A percentile compares a stretch with the other conserved stretches of the same genome.
Conservation (phyloP, 345 rosid species). For the Cardamine resedifolia region DNA sequence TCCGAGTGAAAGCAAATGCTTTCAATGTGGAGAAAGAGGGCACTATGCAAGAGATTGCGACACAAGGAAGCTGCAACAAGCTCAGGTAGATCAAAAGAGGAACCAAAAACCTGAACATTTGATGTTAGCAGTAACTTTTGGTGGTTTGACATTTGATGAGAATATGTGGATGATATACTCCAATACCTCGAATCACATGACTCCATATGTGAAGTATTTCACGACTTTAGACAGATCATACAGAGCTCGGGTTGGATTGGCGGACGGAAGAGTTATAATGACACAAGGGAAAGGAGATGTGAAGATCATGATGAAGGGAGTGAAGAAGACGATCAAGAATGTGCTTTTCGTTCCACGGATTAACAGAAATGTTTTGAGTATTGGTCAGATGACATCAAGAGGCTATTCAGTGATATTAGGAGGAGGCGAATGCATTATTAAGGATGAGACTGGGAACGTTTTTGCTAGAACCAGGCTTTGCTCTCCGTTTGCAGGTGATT, state of each 20-base stretch:
- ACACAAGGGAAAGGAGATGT: constrained; percentile 27
- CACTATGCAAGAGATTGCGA: constrained; percentile 6
- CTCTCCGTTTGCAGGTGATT: constrained; percentile 23
- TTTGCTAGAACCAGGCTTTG: constrained; percentile 3
- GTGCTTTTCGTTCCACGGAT: constrained; percentile 19
- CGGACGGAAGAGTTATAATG: not conserved
- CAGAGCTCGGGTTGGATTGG: not conserved
- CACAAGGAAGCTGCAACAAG: not conserved
- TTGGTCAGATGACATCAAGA: not conserved
- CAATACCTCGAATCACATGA: constrained; percentile 6
- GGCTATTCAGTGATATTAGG: not conserved
- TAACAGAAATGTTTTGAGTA: constrained; percentile 17
- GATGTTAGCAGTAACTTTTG: not conserved
- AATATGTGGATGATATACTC: constrained; percentile 19
- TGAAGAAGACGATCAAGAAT: not conserved
- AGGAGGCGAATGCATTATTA: constrained; percentile 9
- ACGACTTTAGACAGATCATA: constrained; percentile 13
- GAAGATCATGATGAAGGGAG: not conserved
- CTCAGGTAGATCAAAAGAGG: not conserved
- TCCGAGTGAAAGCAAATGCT: not conserved
- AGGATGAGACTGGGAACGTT: not conserved
- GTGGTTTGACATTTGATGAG: not conserved
- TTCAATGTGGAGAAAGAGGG: constrained; percentile 14
- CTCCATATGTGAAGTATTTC: constrained; percentile 23
- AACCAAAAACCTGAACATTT: not conserved